phyloP scores from a whole-genome alignment of 148 eudicot species.

The Dianthus caryophyllus region DNA sequence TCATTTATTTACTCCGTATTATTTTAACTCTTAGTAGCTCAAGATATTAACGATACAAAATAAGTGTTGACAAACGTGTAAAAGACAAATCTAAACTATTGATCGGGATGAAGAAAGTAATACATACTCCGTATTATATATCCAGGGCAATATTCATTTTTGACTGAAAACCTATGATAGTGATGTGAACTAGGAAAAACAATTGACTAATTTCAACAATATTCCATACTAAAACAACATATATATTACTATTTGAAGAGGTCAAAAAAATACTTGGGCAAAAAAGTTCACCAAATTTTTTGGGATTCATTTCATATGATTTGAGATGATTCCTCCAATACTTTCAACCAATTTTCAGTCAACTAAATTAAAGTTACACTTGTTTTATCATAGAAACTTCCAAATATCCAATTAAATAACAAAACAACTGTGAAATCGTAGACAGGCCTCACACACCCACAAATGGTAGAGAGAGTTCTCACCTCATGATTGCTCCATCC shows the following conservation, averaged over 20 bases:
- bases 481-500: no score
- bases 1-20: no score
- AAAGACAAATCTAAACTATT: no score
- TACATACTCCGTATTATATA: no score
- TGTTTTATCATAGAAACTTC: constrained; percentile 18
- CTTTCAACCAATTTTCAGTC: constrained; percentile 2
- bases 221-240: neutral
- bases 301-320: neutral
- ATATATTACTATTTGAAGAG: neutral
- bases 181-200: neutral
- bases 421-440: neutral
- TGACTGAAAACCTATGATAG: neutral
- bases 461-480: no score
- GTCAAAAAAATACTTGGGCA: constrained; percentile 2
- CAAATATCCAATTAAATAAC: neutral
- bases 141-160: no score
- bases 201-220: neutral
- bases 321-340: neutral
- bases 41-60: no score
- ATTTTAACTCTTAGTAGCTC: no score
- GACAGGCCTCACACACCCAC: neutral
- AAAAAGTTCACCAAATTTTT: neutral
- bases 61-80: no score
- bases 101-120: no score
- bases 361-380: neutral